Evolutionary conservation across 495 filamentous ascomycete genomes (phyloP), one percentile per base, ranked within the genome.

Genomic region (Xylaria longipes): DNA sequence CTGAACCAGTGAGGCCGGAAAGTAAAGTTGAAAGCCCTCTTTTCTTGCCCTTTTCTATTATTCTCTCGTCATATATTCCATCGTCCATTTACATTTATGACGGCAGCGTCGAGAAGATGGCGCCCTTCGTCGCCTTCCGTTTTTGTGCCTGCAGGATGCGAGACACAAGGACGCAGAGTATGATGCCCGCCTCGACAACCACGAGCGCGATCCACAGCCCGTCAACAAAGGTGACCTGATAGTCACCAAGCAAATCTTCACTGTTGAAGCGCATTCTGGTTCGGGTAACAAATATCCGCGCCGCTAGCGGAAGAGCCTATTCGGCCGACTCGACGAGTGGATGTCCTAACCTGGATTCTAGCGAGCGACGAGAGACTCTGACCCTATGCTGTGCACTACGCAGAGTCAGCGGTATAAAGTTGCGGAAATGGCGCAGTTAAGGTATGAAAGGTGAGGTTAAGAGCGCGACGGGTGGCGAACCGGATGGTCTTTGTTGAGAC

Each of bases 131-230:
- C 35, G 68, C 65, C 57, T 71, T 73, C 27, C 41, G 64, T 8
- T 17, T 35, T 12, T 33, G 68, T 4, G 71, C 74, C 25, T 73
- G 67, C 5, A 81, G 60, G 39, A 78, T 64, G 20, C 77, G 69
- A 1, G 74, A 70, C n/a, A 82, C 29, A 1, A 78, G 73, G 1
- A 83, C 81, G 12, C 78, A 75, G 17, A 79, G 48, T 0, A 86
- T 80, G 72, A 86, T 80, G 64, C 82, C 61, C 3, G 82, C 80
- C 71, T 86, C 82, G 14, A 85, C 60, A 20, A 76, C 76, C 27
- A 86, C 64, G 41, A 86, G 74, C 17, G 80, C 77, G 65, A 86
- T 80, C 84, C 84, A 86, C 63, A 86, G 75, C 45, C 76, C 75
- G 75, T 86, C 84, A n/a, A 86, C 71, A 1, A 83, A 58, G 57